Percentiles rank a stretch among this genome's conserved stretches.
These are phyloP conservation scores for Dillenia suffruticosa DNA, from an alignment of 164 flowering plant genomes.

Conservation along the genomic window DNA sequence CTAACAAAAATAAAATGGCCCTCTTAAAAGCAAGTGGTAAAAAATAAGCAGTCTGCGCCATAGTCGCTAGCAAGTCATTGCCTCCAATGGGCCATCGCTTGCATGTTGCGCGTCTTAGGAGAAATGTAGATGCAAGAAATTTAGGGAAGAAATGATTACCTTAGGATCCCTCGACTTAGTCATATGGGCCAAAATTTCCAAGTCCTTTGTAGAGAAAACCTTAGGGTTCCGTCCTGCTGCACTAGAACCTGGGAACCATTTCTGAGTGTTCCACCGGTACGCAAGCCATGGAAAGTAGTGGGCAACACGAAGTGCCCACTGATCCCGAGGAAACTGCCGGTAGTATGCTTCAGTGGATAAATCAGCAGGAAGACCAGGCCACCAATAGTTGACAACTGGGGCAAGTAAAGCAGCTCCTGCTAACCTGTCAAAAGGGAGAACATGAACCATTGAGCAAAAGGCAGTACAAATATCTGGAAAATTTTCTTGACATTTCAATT, in stretches of 20 bases:
- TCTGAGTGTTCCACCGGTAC: constrained; percentile 61
- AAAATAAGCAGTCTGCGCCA: too few species aligned
- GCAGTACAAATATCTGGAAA: too few species aligned
- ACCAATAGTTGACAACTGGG: constrained; percentile 57
- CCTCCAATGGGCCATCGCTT: too few species aligned
- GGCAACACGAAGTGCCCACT: constrained; percentile 40
- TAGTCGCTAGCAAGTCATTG: too few species aligned
- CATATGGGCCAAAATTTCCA: constrained; percentile 17
- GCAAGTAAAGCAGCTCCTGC: constrained; percentile 51
- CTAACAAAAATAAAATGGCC: too few species aligned
- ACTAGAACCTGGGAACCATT: constrained; percentile 28
- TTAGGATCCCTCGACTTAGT: neutral
- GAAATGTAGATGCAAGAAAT: neutral
- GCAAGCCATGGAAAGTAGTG: constrained; percentile 43
- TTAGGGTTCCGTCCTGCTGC: constrained; percentile 16
- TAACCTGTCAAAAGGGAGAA: constrained; percentile 24
- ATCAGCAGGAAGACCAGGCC: constrained; percentile 46
- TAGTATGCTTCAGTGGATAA: constrained; percentile 27
- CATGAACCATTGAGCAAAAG: too few species aligned
- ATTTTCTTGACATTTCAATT: neutral
- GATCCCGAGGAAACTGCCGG: constrained; percentile 28
- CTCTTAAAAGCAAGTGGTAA: too few species aligned
- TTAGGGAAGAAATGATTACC: neutral
- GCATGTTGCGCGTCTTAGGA: neutral
- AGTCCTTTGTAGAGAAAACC: constrained; percentile 32